These are phyloP conservation scores for Aspergillus tubingensis DNA, from an alignment of 2,329 filamentous ascomycete species.

Conservation along the genomic window DNA sequence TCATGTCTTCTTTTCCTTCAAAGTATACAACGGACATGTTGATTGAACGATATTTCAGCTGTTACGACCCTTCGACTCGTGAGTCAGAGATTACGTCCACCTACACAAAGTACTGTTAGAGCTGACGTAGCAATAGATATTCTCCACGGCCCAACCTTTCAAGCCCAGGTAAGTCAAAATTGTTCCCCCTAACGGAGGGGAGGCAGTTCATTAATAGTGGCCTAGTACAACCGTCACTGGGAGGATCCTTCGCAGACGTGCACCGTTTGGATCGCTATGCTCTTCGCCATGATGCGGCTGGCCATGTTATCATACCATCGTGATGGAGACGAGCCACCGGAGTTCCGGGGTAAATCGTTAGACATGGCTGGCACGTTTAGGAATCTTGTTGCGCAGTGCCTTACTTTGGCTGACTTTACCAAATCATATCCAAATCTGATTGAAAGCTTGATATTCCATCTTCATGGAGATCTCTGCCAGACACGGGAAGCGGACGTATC, in stretches of 20 bases:
- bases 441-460: constrained; percentile 63
- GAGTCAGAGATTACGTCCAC: constrained; percentile 37
- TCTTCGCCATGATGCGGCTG: constrained; percentile 66
- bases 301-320: constrained; percentile 64
- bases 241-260: constrained; percentile 57
- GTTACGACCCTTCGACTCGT: constrained; percentile 65
- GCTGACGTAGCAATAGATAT: constrained; percentile 52
- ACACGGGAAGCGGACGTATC: constrained; percentile 62
- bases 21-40: constrained; percentile 82
- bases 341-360: constrained; percentile 59
- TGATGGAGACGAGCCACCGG: constrained; percentile 64
- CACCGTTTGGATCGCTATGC: constrained; percentile 63
- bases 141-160: constrained; percentile 82
- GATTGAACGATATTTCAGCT: constrained; percentile 88
- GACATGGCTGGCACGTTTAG: constrained; percentile 50
- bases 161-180: constrained; percentile 60
- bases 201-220: constrained; percentile 9
- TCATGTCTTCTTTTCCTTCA: constrained; percentile 76
- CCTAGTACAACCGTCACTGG: constrained; percentile 65
- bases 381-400: constrained; percentile 62
- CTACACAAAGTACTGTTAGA: neutral
- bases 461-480: constrained; percentile 62
- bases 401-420: constrained; percentile 65
- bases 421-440: constrained; percentile 62
- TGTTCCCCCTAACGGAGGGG: neutral